A percentile compares a stretch with the other conserved stretches of the same genome.
Conservation (phyloP, 345 rosid genomes). For the Sonneratia caseolaris region DNA sequence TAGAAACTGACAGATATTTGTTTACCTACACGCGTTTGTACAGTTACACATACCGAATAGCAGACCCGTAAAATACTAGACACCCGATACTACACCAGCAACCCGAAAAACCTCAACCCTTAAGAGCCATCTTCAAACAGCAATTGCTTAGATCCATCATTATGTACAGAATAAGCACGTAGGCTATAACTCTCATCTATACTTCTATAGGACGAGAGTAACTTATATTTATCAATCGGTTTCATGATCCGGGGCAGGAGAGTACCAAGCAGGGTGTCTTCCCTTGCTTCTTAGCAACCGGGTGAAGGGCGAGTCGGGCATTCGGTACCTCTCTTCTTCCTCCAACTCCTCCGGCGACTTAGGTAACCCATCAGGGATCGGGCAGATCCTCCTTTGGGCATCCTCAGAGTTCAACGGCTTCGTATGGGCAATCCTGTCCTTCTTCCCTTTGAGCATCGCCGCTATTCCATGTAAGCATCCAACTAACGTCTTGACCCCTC, state of each 20-base stretch:
- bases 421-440: slow-evolving; percentile 11
- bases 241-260: slow-evolving; percentile 64
- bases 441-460: slow-evolving; percentile 28
- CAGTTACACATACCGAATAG: no score
- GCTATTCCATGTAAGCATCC: slow-evolving; percentile 56
- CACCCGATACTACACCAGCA: no score
- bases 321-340: slow-evolving; percentile 63
- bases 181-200: no score
- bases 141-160: no score
- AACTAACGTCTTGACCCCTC: slow-evolving; percentile 57
- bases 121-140: no score
- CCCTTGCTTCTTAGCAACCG: slow-evolving; percentile 62
- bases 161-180: no score
- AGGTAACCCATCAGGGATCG: slow-evolving; percentile 76
- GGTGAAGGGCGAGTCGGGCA: slow-evolving; percentile 76
- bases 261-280: slow-evolving; percentile 64
- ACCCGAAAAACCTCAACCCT: no score
- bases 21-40: no score
- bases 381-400: slow-evolving; percentile 22
- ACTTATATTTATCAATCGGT: slow-evolving; percentile 29
- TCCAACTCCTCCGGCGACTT: slow-evolving; percentile 59
- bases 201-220: no score
- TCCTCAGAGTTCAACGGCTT: slow-evolving; percentile 17
- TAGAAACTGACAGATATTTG: no score
- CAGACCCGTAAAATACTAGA: no score